phyloP scores from a whole-genome alignment of 495 filamentous ascomycete genomes.

The Penicillium malachiteum region DNA sequence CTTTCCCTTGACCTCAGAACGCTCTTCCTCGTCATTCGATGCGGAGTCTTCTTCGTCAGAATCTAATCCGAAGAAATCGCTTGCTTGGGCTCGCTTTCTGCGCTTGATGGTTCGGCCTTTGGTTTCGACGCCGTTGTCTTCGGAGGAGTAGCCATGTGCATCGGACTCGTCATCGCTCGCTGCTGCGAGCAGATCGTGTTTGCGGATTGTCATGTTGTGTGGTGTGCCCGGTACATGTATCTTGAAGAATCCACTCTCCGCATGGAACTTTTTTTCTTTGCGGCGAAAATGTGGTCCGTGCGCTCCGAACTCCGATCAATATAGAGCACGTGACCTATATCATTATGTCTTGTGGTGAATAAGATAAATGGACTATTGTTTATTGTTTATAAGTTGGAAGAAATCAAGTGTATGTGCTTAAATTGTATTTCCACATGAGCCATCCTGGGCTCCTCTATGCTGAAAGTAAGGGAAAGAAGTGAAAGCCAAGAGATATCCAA shows the following conservation, averaged over 20 bases:
- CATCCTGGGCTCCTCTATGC: constrained; percentile 15
- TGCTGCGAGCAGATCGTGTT: constrained; percentile 66
- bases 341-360: too few species aligned
- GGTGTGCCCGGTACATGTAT: background rate
- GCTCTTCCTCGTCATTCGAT: constrained; percentile 7
- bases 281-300: constrained; percentile 26
- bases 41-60: constrained; percentile 34
- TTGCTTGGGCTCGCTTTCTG: constrained; percentile 48
- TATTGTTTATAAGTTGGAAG: too few species aligned
- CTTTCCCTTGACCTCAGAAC: constrained; percentile 27
- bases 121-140: constrained; percentile 57
- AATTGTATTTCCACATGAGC: constrained; percentile 14
- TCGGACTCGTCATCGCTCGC: constrained; percentile 63
- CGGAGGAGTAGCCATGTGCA: constrained; percentile 66
- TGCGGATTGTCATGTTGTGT: constrained; percentile 61
- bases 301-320: constrained; percentile 1
- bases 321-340: too few species aligned
- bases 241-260: background rate
- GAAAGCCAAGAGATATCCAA: constrained; percentile 9
- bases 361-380: too few species aligned
- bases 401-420: constrained; percentile 11
- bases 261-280: constrained; percentile 25
- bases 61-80: constrained; percentile 38
- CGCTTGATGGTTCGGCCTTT: constrained; percentile 70
- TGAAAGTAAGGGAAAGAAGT: constrained; percentile 4